phyloP scores from a whole-genome alignment of 1,139 yeast genomes.

The Lodderomyces pseudojiufengensis region DNA sequence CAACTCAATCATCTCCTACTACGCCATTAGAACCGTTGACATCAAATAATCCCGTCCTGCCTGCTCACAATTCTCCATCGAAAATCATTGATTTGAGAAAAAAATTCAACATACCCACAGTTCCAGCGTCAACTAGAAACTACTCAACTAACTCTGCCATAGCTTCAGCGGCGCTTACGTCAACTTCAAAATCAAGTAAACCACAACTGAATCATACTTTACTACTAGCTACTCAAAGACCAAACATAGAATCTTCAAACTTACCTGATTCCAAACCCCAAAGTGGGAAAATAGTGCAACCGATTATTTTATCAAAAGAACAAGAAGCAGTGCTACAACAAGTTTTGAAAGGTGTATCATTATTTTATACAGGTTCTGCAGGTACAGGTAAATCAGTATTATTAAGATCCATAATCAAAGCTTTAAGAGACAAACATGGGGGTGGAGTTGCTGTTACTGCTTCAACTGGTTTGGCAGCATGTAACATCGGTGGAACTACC shows the following conservation, averaged over 20 bases:
- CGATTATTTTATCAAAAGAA: conserved; percentile 37
- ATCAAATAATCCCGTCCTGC: no score
- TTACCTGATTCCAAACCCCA: background rate
- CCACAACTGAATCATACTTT: conserved; percentile 11
- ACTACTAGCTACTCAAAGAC: conserved; percentile 17
- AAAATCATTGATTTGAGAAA: background rate
- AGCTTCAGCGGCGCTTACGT: background rate
- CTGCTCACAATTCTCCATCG: background rate
- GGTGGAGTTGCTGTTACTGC: conserved; percentile 80
- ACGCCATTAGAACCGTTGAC: no score
- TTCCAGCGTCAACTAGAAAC: background rate
- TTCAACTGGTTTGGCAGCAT: conserved; percentile 89
- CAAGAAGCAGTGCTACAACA: conserved; percentile 38
- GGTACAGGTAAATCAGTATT: conserved; percentile 93
- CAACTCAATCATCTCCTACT: no score
- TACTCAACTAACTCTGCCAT: background rate
- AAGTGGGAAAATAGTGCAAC: conserved; percentile 26
- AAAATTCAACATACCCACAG: background rate
- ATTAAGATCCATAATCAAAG: conserved; percentile 64
- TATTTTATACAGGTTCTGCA: conserved; percentile 92
- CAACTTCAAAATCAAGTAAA: background rate
- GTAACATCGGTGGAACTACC: conserved; percentile 85
- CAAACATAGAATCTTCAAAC: conserved; percentile 5
- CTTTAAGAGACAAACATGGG: conserved; percentile 46
- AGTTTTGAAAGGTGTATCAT: conserved; percentile 45